Percentiles rank a stretch among this genome's conserved stretches.
Conservation (phyloP, 805 yeast genomes). For the Candida nemodendra region DNA sequence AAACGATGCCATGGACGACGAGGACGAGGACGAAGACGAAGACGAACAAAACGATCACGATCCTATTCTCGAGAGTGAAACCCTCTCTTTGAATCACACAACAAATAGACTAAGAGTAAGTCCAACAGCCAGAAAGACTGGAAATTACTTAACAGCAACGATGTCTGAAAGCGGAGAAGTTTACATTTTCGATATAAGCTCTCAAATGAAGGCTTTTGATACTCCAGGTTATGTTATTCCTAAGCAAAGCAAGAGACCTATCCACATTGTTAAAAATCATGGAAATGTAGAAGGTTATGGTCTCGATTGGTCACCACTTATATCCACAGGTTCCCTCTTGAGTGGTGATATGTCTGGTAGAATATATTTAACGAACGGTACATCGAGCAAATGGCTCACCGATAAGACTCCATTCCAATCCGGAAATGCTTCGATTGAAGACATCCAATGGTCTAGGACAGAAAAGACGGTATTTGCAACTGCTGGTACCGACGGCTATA, state of each 20-base stretch:
- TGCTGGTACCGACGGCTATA: constrained; percentile 86
- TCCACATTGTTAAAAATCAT: constrained; percentile 78
- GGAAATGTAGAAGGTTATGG: constrained; percentile 98
- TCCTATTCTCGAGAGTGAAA: constrained; percentile 85
- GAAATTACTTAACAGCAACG: constrained; percentile 84
- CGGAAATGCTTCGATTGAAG: constrained; percentile 81
- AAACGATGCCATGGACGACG: constrained; percentile 73
- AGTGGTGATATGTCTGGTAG: constrained; percentile 90
- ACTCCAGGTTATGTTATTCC: constrained; percentile 84
- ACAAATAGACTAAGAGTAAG: constrained; percentile 86
- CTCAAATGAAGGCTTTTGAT: constrained; percentile 81
- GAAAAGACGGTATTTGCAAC: constrained; percentile 95
- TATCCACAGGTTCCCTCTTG: constrained; percentile 73
- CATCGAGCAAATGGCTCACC: constrained; percentile 77
- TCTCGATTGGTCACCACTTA: constrained; percentile 91
- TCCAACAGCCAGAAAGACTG: constrained; percentile 70
- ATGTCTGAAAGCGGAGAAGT: constrained; percentile 92
- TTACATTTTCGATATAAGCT: constrained; percentile 72
- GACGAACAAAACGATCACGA: constrained; percentile 67
- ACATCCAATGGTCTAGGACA: constrained; percentile 92
- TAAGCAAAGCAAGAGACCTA: constrained; percentile 72
- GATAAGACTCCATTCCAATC: constrained; percentile 78
- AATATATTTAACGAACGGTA: constrained; percentile 73
- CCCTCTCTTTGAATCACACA: constrained; percentile 73
- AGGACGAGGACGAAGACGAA: constrained; percentile 68